Conservation (phyloP, 495 filamentous ascomycete genomes). For the Podospora conica region DNA sequence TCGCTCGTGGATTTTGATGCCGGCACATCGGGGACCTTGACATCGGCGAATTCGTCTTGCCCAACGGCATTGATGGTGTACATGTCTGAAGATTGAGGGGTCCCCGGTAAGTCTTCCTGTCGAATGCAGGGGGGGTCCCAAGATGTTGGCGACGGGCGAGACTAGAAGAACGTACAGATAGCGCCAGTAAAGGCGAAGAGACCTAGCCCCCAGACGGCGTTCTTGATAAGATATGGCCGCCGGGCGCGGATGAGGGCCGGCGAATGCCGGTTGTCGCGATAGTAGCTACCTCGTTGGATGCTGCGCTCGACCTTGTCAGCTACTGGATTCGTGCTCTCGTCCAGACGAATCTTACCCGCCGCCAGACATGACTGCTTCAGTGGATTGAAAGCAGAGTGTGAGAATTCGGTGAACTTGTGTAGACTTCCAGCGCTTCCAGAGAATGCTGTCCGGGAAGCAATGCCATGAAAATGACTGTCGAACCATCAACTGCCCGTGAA, state of each 20-base stretch:
- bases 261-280: slow-evolving; percentile 70
- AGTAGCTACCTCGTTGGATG: slow-evolving; percentile 75
- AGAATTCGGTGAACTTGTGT: background rate
- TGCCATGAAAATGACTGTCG: background rate
- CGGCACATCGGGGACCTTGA: slow-evolving; percentile 69
- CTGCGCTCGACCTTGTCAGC: slow-evolving; percentile 33
- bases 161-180: slow-evolving; percentile 60
- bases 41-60: slow-evolving; percentile 97
- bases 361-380: slow-evolving; percentile 17
- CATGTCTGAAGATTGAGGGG: slow-evolving; percentile 50
- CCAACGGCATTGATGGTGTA: slow-evolving; percentile 86
- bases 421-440: background rate
- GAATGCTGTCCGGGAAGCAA: background rate
- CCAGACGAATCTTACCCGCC: slow-evolving; percentile 10
- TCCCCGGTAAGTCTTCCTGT: background rate
- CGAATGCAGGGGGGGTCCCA: background rate
- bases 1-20: slow-evolving; percentile 2
- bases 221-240: slow-evolving; percentile 86
- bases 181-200: slow-evolving; percentile 64
- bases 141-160: background rate
- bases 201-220: slow-evolving; percentile 64
- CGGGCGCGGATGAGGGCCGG: slow-evolving; percentile 84
- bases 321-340: background rate
- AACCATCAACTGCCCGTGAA: background rate
- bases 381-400: background rate